phyloP scores from a whole-genome alignment of 2,329 filamentous ascomycete genomes.

The Leptographium galeiforme region DNA sequence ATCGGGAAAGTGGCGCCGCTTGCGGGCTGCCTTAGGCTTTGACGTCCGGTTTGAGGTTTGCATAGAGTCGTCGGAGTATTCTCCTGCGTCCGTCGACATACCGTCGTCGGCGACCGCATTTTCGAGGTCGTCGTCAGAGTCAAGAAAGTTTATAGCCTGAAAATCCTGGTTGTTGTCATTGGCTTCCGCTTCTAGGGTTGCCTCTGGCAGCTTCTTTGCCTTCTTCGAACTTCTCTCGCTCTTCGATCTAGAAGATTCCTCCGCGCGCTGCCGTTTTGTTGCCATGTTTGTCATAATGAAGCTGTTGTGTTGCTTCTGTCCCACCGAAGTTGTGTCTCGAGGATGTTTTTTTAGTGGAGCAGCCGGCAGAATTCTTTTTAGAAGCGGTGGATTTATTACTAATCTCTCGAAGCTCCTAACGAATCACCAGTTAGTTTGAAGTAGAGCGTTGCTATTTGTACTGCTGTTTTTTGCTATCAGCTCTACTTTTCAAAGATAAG shows the following conservation, averaged over 20 bases:
- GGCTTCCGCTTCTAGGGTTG: conserved; percentile 26
- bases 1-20: conserved; percentile 15
- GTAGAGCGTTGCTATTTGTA: too few species aligned
- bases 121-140: conserved; percentile 43
- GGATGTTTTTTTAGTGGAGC: conserved; percentile 1
- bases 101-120: conserved; percentile 38
- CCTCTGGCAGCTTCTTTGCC: conserved; percentile 27
- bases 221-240: neutral
- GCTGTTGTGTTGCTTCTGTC: neutral
- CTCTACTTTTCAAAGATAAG: too few species aligned
- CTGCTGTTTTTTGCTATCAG: too few species aligned
- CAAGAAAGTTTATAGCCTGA: conserved; percentile 38
- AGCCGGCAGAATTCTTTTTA: neutral
- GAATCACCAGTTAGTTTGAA: too few species aligned
- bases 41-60: conserved; percentile 15
- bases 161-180: conserved; percentile 28
- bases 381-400: neutral
- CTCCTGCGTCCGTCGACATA: conserved; percentile 14
- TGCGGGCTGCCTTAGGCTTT: neutral
- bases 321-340: neutral
- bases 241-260: neutral
- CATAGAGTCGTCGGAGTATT: conserved; percentile 22
- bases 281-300: neutral
- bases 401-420: too few species aligned
- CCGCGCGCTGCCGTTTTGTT: conserved; percentile 5